phyloP scores from a whole-genome alignment of 495 filamentous ascomycete species.

The Penicillium daleae region DNA sequence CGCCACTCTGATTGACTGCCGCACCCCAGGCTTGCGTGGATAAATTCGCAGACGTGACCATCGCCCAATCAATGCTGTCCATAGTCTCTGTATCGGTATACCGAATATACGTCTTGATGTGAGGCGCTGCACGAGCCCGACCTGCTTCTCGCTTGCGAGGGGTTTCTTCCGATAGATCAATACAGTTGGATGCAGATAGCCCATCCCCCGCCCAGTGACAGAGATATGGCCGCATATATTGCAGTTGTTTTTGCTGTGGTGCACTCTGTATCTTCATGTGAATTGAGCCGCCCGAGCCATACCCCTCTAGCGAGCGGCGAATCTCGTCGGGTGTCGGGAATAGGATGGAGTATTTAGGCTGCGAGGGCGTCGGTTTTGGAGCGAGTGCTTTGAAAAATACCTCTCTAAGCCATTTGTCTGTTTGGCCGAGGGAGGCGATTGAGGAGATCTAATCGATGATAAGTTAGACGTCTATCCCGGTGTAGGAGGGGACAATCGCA shows the following conservation, averaged over 20 bases:
- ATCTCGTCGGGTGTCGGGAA: slow-evolving; percentile 84
- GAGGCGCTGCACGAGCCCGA: slow-evolving; percentile 79
- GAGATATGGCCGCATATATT: slow-evolving; percentile 71
- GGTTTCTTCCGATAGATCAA: slow-evolving; percentile 20
- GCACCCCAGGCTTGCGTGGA: slow-evolving; percentile 93
- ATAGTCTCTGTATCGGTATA: slow-evolving; percentile 53
- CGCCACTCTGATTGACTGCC: slow-evolving; percentile 50
- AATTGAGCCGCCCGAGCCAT: slow-evolving; percentile 76
- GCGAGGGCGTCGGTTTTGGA: slow-evolving; percentile 21
- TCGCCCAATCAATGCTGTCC: slow-evolving; percentile 76
- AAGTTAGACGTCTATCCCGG: neutral
- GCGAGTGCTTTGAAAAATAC: slow-evolving; percentile 64
- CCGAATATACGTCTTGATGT: slow-evolving; percentile 89
- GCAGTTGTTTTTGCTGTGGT: slow-evolving; percentile 73
- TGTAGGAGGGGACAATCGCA: slow-evolving; percentile 14
- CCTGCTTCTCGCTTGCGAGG: slow-evolving; percentile 50
- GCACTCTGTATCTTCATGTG: slow-evolving; percentile 75
- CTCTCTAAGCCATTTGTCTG: slow-evolving; percentile 72
- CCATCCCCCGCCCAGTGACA: slow-evolving; percentile 68
- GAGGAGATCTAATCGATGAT: slow-evolving; percentile 64
- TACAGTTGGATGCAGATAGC: slow-evolving; percentile 7
- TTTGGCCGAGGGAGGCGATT: slow-evolving; percentile 76
- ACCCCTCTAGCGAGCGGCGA: slow-evolving; percentile 78
- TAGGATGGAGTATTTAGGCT: slow-evolving; percentile 61
- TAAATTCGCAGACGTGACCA: slow-evolving; percentile 83